Conservation (phyloP, 208 protist species). For the Leishmania tarentolae region DNA sequence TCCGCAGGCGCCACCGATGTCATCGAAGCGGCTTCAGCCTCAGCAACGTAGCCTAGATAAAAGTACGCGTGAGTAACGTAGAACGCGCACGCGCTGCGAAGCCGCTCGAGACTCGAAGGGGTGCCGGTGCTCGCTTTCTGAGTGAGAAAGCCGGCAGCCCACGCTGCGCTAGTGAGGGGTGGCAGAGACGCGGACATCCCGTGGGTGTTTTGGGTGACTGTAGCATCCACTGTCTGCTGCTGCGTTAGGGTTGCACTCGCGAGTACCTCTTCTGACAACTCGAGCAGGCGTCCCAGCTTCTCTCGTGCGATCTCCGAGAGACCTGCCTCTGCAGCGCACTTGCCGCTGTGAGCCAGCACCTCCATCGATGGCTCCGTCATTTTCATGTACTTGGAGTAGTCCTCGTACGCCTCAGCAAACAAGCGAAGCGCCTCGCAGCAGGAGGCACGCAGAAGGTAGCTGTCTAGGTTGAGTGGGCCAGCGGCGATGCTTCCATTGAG, state of each 20-base stretch:
- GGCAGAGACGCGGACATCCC: slow-evolving; percentile 1
- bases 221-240: background rate
- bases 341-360: slow-evolving; percentile 78
- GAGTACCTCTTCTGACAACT: slow-evolving; percentile 34
- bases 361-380: slow-evolving; percentile 65
- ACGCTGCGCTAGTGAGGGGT: slow-evolving; percentile 19
- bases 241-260: background rate
- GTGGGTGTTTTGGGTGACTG: background rate
- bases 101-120: slow-evolving; percentile 13
- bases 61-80: slow-evolving; percentile 83
- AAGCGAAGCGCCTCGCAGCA: slow-evolving; percentile 73
- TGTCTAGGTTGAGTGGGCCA: slow-evolving; percentile 64
- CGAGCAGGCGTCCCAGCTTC: slow-evolving; percentile 53
- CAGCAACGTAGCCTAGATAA: slow-evolving; percentile 68
- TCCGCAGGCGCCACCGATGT: slow-evolving; percentile 10
- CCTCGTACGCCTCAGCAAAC: slow-evolving; percentile 55
- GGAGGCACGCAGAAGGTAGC: slow-evolving; percentile 72
- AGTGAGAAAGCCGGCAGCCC: slow-evolving; percentile 15
- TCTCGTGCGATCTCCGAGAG: slow-evolving; percentile 46
- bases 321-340: slow-evolving; percentile 82
- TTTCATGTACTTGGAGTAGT: slow-evolving; percentile 88
- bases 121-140: slow-evolving; percentile 12
- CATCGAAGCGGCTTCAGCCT: slow-evolving; percentile 11
- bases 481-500: slow-evolving; percentile 62
- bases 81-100: slow-evolving; percentile 35